Percentiles rank a stretch among this genome's conserved stretches.
These are phyloP conservation scores for Lentinula aciculospora DNA, from an alignment of 768 basidiomycete genomes.

Conservation along the genomic window DNA sequence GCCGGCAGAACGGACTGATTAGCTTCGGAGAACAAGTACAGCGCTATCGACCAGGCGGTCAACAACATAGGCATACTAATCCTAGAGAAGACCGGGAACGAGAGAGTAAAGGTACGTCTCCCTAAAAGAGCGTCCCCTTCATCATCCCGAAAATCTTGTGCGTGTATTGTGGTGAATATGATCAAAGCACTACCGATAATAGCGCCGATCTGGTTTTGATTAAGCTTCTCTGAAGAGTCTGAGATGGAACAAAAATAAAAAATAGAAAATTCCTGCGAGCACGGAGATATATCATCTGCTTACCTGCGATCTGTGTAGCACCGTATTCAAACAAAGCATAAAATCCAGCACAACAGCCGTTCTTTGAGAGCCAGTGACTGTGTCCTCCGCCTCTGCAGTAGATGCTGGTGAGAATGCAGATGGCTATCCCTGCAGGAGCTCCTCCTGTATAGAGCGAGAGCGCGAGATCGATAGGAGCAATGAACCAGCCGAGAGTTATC, in stretches of 20 bases:
- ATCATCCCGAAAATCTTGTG: conserved; percentile 27
- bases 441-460: conserved; percentile 7
- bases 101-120: conserved; percentile 24
- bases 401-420: conserved; percentile 11
- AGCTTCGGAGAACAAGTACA: not conserved
- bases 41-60: not conserved
- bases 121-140: conserved; percentile 23
- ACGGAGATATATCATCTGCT: conserved; percentile 5
- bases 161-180: conserved; percentile 30
- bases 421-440: conserved; percentile 11
- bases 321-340: conserved; percentile 16
- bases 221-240: not conserved
- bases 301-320: conserved; percentile 13
- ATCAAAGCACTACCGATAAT: conserved; percentile 19
- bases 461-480: conserved; percentile 21
- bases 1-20: not conserved
- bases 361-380: conserved; percentile 7
- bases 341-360: conserved; percentile 11
- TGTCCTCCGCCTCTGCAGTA: conserved; percentile 12
- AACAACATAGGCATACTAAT: conserved; percentile 6
- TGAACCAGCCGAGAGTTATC: conserved; percentile 22
- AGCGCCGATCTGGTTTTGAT: not conserved
- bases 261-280: not conserved
- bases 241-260: not conserved
- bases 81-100: conserved; percentile 24